Percentiles rank a stretch among this genome's conserved stretches.
phyloP scores from a whole-genome alignment of 495 filamentous ascomycete species.

The Chaetomium fimeti region DNA sequence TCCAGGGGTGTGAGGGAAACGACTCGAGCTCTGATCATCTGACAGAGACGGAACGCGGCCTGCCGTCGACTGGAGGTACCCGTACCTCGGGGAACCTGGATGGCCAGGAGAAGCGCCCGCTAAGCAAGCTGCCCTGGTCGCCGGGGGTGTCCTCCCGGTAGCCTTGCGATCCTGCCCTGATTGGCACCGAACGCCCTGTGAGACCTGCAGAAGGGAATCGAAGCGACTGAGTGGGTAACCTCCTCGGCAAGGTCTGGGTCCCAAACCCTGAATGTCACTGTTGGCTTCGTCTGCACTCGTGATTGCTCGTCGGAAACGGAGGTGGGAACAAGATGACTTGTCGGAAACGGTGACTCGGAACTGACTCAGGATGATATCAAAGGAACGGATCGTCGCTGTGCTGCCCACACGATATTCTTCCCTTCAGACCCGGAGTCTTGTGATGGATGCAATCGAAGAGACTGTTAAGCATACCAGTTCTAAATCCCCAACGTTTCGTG shows the following conservation, averaged over 20 bases:
- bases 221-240: slow-evolving; percentile 5
- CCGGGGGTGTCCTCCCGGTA: slow-evolving; percentile 1
- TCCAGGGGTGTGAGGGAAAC: not conserved
- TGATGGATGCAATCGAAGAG: not conserved
- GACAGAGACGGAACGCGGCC: slow-evolving; percentile 13
- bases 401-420: not conserved
- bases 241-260: not conserved
- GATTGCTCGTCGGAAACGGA: not conserved
- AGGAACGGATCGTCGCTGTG: not conserved
- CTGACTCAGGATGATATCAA: not conserved
- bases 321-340: not conserved
- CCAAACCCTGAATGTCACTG: not conserved
- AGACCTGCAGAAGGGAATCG: slow-evolving; percentile 20
- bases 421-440: not conserved
- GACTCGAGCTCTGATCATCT: slow-evolving; percentile 10
- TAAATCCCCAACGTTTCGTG: not conserved
- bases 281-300: not conserved
- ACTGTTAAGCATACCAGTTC: not conserved
- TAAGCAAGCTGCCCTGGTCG: not conserved
- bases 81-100: not conserved
- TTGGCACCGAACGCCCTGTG: slow-evolving; percentile 10
- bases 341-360: not conserved
- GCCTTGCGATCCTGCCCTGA: slow-evolving; percentile 5
- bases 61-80: not conserved
- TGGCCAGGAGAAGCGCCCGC: slow-evolving; percentile 5